Evolutionary conservation across 2,329 filamentous ascomycete species (phyloP).

Genomic region (Balansia obtecta): DNA sequence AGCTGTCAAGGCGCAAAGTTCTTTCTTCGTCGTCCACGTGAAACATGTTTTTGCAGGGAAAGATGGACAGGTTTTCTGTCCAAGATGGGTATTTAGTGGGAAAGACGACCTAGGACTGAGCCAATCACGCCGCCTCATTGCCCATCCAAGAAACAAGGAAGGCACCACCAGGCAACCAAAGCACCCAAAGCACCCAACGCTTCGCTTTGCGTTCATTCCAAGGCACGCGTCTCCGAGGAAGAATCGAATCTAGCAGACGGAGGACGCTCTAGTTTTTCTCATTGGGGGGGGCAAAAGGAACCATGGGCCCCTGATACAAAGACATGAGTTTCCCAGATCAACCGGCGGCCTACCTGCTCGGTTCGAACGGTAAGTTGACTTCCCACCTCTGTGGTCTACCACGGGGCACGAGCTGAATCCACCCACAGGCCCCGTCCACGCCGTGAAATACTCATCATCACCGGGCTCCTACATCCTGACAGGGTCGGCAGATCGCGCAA

Average conservation of each 20-base stretch:
- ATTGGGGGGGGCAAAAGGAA: neutral
- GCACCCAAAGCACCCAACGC: no score
- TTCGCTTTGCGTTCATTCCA: neutral
- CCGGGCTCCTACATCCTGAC: constrained; percentile 71
- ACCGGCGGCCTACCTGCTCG: constrained; percentile 42
- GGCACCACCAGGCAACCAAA: neutral
- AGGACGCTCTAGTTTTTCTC: neutral
- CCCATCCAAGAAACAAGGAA: constrained; percentile 1
- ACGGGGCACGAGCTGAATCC: neutral
- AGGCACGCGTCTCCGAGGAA: neutral
- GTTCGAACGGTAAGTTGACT: constrained; percentile 40
- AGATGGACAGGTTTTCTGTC: no score
- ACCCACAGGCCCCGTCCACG: constrained; percentile 54
- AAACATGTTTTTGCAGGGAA: no score
- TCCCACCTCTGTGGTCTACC: neutral
- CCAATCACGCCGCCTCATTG: constrained; percentile 4
- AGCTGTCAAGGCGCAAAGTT: neutral
- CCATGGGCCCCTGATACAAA: neutral
- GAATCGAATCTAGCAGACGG: no score
- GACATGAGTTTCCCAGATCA: constrained; percentile 33
- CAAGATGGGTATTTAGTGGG: no score
- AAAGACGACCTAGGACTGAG: no score
- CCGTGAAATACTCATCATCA: constrained; percentile 58
- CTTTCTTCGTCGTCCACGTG: no score
- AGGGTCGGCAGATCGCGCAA: constrained; percentile 70